A percentile compares a stretch with the other conserved stretches of the same genome.
Evolutionary conservation across 768 basidiomycete species (phyloP).

Genomic region (Boletus reticulatus): DNA sequence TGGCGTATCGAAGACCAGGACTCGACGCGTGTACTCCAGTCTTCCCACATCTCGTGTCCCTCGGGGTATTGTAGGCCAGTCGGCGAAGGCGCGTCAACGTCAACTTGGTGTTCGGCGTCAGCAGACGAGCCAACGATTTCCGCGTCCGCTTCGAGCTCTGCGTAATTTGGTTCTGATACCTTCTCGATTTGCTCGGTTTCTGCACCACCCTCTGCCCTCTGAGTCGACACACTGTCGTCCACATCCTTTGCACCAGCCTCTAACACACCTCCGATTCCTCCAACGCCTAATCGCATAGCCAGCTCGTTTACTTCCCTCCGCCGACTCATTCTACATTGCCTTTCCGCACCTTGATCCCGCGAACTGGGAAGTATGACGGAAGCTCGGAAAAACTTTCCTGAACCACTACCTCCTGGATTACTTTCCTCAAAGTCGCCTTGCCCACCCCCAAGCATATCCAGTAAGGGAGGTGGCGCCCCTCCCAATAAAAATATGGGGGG

Average conservation of each 20-base stretch:
- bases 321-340: constrained; percentile 53
- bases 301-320: constrained; percentile 78
- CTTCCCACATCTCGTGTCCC: constrained; percentile 44
- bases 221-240: background rate
- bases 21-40: constrained; percentile 72
- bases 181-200: constrained; percentile 5
- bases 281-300: constrained; percentile 80
- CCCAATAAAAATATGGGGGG: constrained; percentile 26
- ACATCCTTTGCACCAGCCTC: constrained; percentile 28
- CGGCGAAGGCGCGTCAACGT: background rate
- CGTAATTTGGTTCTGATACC: background rate
- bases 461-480: constrained; percentile 17
- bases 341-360: constrained; percentile 56
- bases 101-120: constrained; percentile 10
- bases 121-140: constrained; percentile 15
- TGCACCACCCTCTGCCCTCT: constrained; percentile 1
- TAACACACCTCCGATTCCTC: constrained; percentile 66
- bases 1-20: constrained; percentile 67
- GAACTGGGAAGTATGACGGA: constrained; percentile 64
- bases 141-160: constrained; percentile 17
- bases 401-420: constrained; percentile 6
- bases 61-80: constrained; percentile 14
- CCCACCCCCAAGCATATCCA: constrained; percentile 26
- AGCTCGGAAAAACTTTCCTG: constrained; percentile 58
- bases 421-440: constrained; percentile 18